Percentiles rank a stretch among this genome's conserved stretches.
Evolutionary conservation across 352 stramenopile species (phyloP).

Genomic region (Phytophthora capsici): DNA sequence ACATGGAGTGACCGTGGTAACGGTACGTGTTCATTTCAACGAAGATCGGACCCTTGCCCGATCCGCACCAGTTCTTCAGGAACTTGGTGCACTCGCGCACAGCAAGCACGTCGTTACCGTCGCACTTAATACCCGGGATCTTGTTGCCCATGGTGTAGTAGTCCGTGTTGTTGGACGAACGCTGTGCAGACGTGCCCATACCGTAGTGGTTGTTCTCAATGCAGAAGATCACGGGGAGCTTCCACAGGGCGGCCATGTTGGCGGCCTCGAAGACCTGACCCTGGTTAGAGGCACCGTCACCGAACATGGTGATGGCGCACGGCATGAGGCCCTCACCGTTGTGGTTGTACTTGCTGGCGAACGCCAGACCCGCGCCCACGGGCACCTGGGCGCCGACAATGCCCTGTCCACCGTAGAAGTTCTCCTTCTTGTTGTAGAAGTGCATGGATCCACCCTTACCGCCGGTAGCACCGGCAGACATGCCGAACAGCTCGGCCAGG

Average conservation of each 20-base stretch:
- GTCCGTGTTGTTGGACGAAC: slow-evolving; percentile 96
- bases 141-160: slow-evolving; percentile 99
- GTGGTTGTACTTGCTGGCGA: slow-evolving; percentile 99
- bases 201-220: slow-evolving; percentile 99
- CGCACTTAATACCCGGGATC: slow-evolving; percentile 99
- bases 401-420: slow-evolving; percentile 98
- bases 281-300: slow-evolving; percentile 99
- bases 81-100: slow-evolving; percentile 97
- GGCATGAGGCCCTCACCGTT: slow-evolving; percentile 89
- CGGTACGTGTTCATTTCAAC: slow-evolving; percentile 99
- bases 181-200: slow-evolving; percentile 99
- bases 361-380: slow-evolving; percentile 97
- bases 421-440: slow-evolving; percentile 99
- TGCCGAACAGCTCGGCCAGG: slow-evolving; percentile 97
- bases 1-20: slow-evolving; percentile 99
- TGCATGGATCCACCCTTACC: slow-evolving; percentile 99
- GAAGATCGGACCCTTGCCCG: slow-evolving; percentile 99
- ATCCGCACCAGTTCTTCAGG: slow-evolving; percentile 95
- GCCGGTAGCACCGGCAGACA: slow-evolving; percentile 85
- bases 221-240: slow-evolving; percentile 99
- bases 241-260: slow-evolving; percentile 99
- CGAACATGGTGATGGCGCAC: slow-evolving; percentile 98
- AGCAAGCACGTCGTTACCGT: slow-evolving; percentile 99
- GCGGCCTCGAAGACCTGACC: slow-evolving; percentile 97
- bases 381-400: slow-evolving; percentile 99